Evolutionary conservation across 2,329 filamentous ascomycete species (phyloP), one percentile per base, ranked within the genome.

Genomic region (Ceratocystis colombiana): DNA sequence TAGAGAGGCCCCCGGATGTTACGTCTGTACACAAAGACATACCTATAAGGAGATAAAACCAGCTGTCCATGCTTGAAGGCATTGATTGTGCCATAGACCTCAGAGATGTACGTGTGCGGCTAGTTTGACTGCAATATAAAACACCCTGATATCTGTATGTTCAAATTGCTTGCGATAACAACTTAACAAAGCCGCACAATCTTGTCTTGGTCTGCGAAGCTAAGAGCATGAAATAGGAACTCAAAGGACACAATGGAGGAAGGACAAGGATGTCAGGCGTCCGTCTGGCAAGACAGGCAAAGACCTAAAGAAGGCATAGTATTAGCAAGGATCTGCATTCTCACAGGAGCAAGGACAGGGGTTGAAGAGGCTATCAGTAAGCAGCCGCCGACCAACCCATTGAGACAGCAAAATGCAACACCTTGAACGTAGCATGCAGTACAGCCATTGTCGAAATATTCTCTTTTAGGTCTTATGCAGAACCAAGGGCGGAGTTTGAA

Each of bases 311-410:
- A 50, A 50, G n/a, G 46, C n/a, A 50, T 50, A 50, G 46, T 25
- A 50, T 50, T 50, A 20, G 46, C 46, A 50, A 50, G 46, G 46
- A 50, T 50, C 46, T 50, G 46, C 46, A 25, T 50, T n/a, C 46
- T 50, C 46, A 50, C 46, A 50, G 46, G 46, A 12, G 25, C 46
- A n/a, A 22, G 46, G 46, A 50, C 46, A n/a, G 46, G 46, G 46
- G 46, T 12, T 50, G n/a, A 50, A 50, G 46, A 50, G 46, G 46
- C 46, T 12, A 25, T 50, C 46, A 50, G 46, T 50, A 25, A 50
- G 46, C 46, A 50, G 22, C 46, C 46, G 46, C 46, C 15, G 7
- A 50, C 46, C 46, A 50, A 4, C 46, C 37, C 46, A 20, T 50
- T 22, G n/a, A 7, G 46, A 50, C 22, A 50, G 46, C 46, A 8